Evolutionary conservation across 257 asterid species (phyloP), one percentile per base, ranked within the genome.

Genomic region (Solanum etuberosum): DNA sequence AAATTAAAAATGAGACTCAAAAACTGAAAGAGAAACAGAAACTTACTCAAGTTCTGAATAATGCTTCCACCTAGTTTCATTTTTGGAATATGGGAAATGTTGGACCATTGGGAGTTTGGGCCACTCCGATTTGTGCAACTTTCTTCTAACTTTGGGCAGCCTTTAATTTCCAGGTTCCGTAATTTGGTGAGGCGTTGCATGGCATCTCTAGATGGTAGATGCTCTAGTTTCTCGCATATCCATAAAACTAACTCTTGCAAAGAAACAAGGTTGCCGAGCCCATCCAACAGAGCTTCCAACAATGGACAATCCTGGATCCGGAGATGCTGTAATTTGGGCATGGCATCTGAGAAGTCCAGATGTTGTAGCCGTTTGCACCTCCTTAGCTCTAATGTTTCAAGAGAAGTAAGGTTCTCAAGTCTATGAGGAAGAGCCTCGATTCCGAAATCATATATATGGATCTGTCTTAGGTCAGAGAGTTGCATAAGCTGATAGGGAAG

Each of bases 361-460:
- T 23, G 31, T 23, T 6, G 82, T 9, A 90, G 85, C 78, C 74
- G 86, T 9, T 80, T 13, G 51, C 87, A 87, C 1, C 31, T 3
- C 0, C 0, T 0, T 0, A 90, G 57, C 0, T 0, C 0, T 7
- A 90, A 83, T 0, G 0, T 1, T 83, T 80, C 37, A 23, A 91
- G 92, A 46, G 89, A 87, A 3, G 82, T 31, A 65, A 87, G 81
- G 51, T 86, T 86, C 18, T 42, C 91, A 12, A 92, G 16, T 88
- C 90, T 89, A 31, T 88, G 80, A 3, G 92, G 93, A 15, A 92
- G 83, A 14, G 46, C 59, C 76, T 90, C 87, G 0, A 88, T 40
- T 83, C 88, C 90, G 5, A 88, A 90, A 2, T 40, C 65, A 3
- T 2, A 0, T 7, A 90, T 18, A 0, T 0, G 0, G 2, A 90